Evolutionary conservation across 305 asterid species (phyloP).

Genomic region (Nicotiana rustica): DNA sequence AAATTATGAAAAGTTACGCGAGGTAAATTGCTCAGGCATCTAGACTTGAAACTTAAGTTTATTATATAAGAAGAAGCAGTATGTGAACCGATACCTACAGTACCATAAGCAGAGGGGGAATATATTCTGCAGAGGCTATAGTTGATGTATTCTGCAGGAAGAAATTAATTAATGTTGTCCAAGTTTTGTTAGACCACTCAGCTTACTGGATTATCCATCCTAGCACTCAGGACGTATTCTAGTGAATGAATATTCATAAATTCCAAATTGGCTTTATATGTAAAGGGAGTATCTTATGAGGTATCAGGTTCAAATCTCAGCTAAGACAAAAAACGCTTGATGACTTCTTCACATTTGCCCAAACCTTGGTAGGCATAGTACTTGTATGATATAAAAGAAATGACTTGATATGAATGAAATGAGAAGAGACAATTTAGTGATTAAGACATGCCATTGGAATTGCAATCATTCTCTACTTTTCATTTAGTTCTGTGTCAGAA

Average conservation of each 20-base stretch:
- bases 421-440: background rate
- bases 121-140: background rate
- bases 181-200: slow-evolving; percentile 3
- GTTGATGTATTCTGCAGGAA: slow-evolving; percentile 11
- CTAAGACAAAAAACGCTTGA: too few species aligned
- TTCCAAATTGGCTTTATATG: background rate
- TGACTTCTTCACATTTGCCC: too few species aligned
- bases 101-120: slow-evolving; percentile 7
- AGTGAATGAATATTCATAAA: slow-evolving; percentile 1
- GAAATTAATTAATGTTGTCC: background rate
- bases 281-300: too few species aligned
- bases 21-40: slow-evolving; percentile 19
- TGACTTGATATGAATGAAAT: slow-evolving; percentile 3
- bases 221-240: background rate
- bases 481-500: background rate
- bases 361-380: too few species aligned
- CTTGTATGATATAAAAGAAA: too few species aligned
- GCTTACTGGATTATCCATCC: slow-evolving; percentile 9
- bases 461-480: background rate
- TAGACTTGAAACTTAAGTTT: background rate
- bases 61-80: background rate
- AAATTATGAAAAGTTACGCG: background rate
- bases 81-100: background rate
- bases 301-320: too few species aligned
- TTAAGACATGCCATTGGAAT: background rate